phyloP scores from a whole-genome alignment of 2,329 filamentous ascomycete species.

The Epichloe typhina region DNA sequence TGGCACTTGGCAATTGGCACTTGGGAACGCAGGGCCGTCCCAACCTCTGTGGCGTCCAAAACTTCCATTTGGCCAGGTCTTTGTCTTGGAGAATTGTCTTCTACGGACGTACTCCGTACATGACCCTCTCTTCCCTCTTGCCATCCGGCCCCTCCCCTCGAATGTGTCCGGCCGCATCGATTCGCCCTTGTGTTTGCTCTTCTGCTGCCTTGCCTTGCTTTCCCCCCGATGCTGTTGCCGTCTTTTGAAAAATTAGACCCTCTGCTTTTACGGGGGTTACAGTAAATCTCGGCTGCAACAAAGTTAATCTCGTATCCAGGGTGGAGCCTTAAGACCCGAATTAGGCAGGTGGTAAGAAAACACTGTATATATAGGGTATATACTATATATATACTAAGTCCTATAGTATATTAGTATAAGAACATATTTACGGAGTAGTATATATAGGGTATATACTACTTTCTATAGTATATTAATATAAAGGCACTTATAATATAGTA shows the following conservation, averaged over 20 bases:
- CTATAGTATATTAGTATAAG: too few relatives aligned
- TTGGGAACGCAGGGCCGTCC: neutral
- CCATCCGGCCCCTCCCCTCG: constrained; percentile 7
- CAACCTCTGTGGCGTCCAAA: neutral
- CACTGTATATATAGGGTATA: too few relatives aligned
- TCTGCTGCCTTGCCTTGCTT: constrained; percentile 13
- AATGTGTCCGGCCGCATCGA: constrained; percentile 22
- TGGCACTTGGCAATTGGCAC: neutral
- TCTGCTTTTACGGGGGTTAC: too few relatives aligned
- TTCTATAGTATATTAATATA: too few relatives aligned
- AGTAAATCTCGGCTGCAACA: too few relatives aligned
- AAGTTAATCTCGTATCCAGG: too few relatives aligned
- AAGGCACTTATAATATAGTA: too few relatives aligned
- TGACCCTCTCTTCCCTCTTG: neutral
- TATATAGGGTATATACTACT: too few relatives aligned
- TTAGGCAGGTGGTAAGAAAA: too few relatives aligned
- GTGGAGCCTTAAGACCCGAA: too few relatives aligned
- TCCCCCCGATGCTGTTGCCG: constrained; percentile 16
- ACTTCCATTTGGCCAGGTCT: neutral
- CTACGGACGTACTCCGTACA: constrained; percentile 2
- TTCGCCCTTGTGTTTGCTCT: constrained; percentile 10
- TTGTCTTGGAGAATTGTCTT: constrained; percentile 8
- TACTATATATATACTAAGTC: too few relatives aligned
- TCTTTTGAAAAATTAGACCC: neutral
- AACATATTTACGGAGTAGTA: too few relatives aligned